Conservation (phyloP, 1,139 yeast species). For the Kurtzmaniella quercitrusa region DNA sequence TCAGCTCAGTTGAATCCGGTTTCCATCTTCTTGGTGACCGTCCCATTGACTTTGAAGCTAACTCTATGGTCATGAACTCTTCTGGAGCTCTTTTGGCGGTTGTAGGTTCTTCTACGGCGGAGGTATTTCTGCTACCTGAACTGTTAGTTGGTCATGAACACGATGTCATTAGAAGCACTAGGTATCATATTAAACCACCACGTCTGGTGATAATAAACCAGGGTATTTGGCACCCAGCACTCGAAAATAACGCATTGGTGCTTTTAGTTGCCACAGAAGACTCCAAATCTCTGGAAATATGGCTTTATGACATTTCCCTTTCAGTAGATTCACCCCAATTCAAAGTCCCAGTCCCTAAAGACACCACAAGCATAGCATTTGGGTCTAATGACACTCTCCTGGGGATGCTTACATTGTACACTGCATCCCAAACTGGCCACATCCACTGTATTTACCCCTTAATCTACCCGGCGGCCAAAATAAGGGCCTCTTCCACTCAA, state of each 20-base stretch:
- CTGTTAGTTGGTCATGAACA: constrained; percentile 5
- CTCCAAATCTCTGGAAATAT: constrained; percentile 18
- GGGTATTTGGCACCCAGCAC: constrained; percentile 31
- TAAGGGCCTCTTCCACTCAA: constrained; percentile 21
- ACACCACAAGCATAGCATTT: constrained; percentile 30
- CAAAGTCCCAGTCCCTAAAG: constrained; percentile 15
- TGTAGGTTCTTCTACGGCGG: constrained; percentile 24
- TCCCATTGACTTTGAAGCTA: constrained; percentile 16
- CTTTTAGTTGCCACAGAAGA: constrained; percentile 22
- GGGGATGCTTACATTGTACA: constrained; percentile 35
- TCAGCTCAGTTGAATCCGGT: constrained; percentile 13
- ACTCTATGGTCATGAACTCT: constrained; percentile 23
- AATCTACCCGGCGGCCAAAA: constrained; percentile 14
- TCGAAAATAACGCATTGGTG: constrained; percentile 17
- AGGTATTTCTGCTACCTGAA: constrained; percentile 23
- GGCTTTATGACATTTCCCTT: constrained; percentile 26
- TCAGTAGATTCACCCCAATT: constrained; percentile 24
- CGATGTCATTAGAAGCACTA: not conserved
- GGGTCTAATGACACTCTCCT: constrained; percentile 27
- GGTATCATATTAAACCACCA: constrained; percentile 9
- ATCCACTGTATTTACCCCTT: constrained; percentile 35
- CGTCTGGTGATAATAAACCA: constrained; percentile 5
- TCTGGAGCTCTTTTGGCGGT: constrained; percentile 31
- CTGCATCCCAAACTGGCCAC: constrained; percentile 16
- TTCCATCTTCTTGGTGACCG: constrained; percentile 8